Evolutionary conservation across 768 basidiomycete species (phyloP), one percentile per base, ranked within the genome.

Genomic region (Mycena metata): DNA sequence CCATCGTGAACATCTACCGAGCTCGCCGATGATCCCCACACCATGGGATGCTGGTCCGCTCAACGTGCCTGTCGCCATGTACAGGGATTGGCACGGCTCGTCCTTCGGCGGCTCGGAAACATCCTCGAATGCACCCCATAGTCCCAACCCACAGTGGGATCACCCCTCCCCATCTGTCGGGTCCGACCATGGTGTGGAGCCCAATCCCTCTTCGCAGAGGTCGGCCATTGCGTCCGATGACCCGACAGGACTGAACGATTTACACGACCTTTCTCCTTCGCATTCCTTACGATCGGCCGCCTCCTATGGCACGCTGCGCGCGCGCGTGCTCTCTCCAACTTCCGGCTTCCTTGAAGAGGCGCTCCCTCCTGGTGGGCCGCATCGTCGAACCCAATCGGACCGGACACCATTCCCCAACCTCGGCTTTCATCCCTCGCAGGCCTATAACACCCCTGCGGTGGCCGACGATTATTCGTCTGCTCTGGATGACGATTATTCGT

Each of bases 341-440:
- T 55, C 16, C 1, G 51, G 56, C 39, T 65, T 65, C 19, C 47
- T 47, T 3, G 12, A 58, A 21, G 45, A 42, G 64, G 24, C 13
- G 5, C 10, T 54, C 13, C 36, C 33, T 13, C 26, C 23, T 19
- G 35, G 36, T 50, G 54, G 19, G 39, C 35, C 3, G 8, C 63
- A 47, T 30, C 63, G 45, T 57, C 64, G 64, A 41, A 19, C 56
- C 10, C 56, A 35, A 13, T 65, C 64, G 3, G 47, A 65, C 36
- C 47, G 30, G n/a, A 12, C 55, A 9, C 5, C 30, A 54, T 47
- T 47, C 21, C n/a, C 17, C 15, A 17, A 19, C 26, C 6, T 23
- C 19, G 23, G 24, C 1, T 3, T 23, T 24, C 13, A 30, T 21
- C 43, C 13, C 55, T 5, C 19, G 6, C 19, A 12, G 17, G 10